A percentile compares a stretch with the other conserved stretches of the same genome.
phyloP scores from a whole-genome alignment of 2,329 filamentous ascomycete genomes.

The Aspergillus quadrilineatus region DNA sequence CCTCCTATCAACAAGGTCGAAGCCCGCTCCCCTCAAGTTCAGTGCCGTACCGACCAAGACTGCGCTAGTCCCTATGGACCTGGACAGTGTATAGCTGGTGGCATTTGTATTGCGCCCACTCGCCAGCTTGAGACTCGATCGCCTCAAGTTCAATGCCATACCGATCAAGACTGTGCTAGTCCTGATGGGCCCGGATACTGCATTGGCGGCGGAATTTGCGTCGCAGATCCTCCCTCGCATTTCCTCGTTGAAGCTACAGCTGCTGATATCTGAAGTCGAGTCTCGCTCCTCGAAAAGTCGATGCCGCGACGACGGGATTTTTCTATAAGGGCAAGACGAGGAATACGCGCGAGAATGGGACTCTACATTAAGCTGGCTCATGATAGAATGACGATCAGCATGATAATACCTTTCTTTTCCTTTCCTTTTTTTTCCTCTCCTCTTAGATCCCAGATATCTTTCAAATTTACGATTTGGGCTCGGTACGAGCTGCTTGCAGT shows the following conservation, averaged over 20 bases:
- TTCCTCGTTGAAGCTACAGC: not conserved
- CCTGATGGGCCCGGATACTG: constrained; percentile 1
- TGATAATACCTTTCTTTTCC: not conserved
- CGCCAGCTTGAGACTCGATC: not conserved
- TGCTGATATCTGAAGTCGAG: not conserved
- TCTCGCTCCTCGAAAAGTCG: too few relatives aligned
- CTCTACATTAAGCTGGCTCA: not conserved
- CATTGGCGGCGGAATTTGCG: constrained; percentile 9
- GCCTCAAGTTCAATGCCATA: constrained; percentile 1
- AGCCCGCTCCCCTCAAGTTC: not conserved
- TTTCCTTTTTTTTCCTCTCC: not conserved
- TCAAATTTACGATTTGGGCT: not conserved
- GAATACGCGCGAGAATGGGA: too few relatives aligned
- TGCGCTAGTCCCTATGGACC: not conserved
- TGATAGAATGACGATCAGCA: not conserved
- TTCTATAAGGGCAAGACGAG: too few relatives aligned
- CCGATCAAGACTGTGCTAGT: constrained; percentile 4
- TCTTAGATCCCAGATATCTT: not conserved
- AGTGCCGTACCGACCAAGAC: constrained; percentile 5
- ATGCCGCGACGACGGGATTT: too few relatives aligned
- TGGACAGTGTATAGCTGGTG: constrained; percentile 3
- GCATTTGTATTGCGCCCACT: constrained; percentile 7
- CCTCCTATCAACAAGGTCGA: not conserved
- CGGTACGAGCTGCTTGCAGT: not conserved
- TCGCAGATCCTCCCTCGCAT: not conserved